Conservation (phyloP, 2,329 filamentous ascomycete species). For the Endothia cerciana region DNA sequence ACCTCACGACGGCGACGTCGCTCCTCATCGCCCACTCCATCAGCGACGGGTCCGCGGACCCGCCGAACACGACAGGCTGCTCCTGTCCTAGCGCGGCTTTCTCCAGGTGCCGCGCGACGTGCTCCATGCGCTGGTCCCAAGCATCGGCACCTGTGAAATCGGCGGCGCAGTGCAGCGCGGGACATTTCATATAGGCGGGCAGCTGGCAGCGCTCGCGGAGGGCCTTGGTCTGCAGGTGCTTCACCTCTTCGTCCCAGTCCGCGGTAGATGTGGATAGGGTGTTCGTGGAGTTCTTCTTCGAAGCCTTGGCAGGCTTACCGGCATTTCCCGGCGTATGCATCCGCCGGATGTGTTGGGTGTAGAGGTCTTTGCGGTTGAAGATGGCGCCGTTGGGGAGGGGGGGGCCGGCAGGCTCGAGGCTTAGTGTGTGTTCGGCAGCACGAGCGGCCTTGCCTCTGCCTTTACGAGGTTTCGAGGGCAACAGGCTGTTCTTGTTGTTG, state of each 20-base stretch:
- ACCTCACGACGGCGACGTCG: constrained; percentile 44
- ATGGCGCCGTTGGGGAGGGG: constrained; percentile 58
- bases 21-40: constrained; percentile 44
- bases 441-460: constrained; percentile 18
- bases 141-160: constrained; percentile 64
- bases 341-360: constrained; percentile 82
- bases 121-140: constrained; percentile 87
- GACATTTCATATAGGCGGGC: constrained; percentile 65
- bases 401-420: constrained; percentile 28
- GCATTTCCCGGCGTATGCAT: constrained; percentile 70
- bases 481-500: constrained; percentile 38
- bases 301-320: constrained; percentile 36
- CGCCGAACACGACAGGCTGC: constrained; percentile 44
- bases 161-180: constrained; percentile 61
- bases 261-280: too few species aligned
- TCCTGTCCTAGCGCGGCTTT: constrained; percentile 44
- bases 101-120: constrained; percentile 82
- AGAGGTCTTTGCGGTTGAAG: constrained; percentile 93
- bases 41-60: constrained; percentile 43
- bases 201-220: constrained; percentile 62
- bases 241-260: constrained; percentile 58
- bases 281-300: constrained; percentile 19
- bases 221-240: constrained; percentile 61
- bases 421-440: constrained; percentile 16
- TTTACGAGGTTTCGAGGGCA: constrained; percentile 32